Evolutionary conservation across 805 yeast genomes (phyloP), one percentile per base, ranked within the genome.

Genomic region (Metschnikowia lachancei): DNA sequence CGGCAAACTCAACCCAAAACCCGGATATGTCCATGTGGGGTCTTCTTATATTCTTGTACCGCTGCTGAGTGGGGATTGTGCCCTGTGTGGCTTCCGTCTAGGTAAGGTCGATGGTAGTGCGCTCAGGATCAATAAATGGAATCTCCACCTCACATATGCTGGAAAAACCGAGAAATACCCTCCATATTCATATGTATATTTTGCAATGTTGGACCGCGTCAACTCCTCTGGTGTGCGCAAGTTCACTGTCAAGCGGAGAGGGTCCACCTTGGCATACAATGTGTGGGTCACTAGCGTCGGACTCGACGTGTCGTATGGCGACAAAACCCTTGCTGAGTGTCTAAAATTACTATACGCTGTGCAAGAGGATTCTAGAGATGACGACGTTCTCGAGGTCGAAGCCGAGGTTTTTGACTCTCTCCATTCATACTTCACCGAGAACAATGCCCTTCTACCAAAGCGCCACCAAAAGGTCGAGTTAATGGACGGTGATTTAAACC

Each of bases 101-200:
- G 87, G 87, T 0, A 67, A 63, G 13, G 29, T 57, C 10, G 75
- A 51, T n/a, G 53, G 50, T 12, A 47, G 37, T 3, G 36, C 43
- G 9, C 37, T 52, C 16, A 61, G 59, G 34, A 26, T 84, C 1
- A 70, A 70, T 65, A 85, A 84, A 57, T 85, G 91, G 91, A 69
- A 70, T 20, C 36, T 83, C 2, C 46, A 49, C 8, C 54, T 82
- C 13, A 42, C 51, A 1, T 56, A 61, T 34, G 40, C 43, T 1
- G 13, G 29, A 9, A 40, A 11, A 7, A 28, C 37, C 4, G 66
- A 62, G 42, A 36, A 40, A 3, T 62, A 48, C 43, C 54, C 60
- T 4, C 50, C 63, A 3, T 47, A 52, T 36, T 39, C 57, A 7
- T 53, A 51, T 22, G 55, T 59, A 1, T 59, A 59, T 55, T 56